Conservation (phyloP, 352 stramenopile genomes). For the Pythium diclinum region DNA sequence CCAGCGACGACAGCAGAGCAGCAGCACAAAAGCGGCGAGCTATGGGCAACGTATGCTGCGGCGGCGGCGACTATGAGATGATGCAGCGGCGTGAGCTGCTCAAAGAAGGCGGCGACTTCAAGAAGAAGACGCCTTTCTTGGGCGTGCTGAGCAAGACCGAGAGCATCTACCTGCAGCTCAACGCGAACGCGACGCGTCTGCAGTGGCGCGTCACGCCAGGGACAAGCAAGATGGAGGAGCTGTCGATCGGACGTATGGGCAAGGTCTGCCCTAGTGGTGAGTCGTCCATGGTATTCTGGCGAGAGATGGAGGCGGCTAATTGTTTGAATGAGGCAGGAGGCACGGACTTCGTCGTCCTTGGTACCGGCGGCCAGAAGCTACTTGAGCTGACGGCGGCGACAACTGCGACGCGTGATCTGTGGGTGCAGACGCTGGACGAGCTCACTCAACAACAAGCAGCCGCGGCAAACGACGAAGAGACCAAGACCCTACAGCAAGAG, state of each 20-base stretch:
- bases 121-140: slow-evolving; percentile 63
- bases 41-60: slow-evolving; percentile 76
- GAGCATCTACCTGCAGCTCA: slow-evolving; percentile 57
- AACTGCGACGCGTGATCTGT: slow-evolving; percentile 46
- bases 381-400: slow-evolving; percentile 53
- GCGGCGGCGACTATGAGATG: slow-evolving; percentile 52
- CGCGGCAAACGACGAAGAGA: slow-evolving; percentile 23
- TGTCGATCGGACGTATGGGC: slow-evolving; percentile 49
- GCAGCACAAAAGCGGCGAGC: background rate
- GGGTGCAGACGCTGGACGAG: slow-evolving; percentile 68
- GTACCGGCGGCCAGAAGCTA: slow-evolving; percentile 53
- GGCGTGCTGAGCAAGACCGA: slow-evolving; percentile 60
- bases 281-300: background rate
- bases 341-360: slow-evolving; percentile 48
- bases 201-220: slow-evolving; percentile 46
- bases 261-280: slow-evolving; percentile 57
- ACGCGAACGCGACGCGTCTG: slow-evolving; percentile 37
- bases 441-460: slow-evolving; percentile 32
- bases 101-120: slow-evolving; percentile 65
- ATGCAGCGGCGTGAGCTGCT: slow-evolving; percentile 56
- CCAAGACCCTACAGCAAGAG: slow-evolving; percentile 45
- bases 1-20: background rate
- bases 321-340: background rate
- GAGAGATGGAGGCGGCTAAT: background rate
- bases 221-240: slow-evolving; percentile 41